These are phyloP conservation scores for Eucommia ulmoides DNA, from an alignment of 257 asterid species.

Conservation along the genomic window DNA sequence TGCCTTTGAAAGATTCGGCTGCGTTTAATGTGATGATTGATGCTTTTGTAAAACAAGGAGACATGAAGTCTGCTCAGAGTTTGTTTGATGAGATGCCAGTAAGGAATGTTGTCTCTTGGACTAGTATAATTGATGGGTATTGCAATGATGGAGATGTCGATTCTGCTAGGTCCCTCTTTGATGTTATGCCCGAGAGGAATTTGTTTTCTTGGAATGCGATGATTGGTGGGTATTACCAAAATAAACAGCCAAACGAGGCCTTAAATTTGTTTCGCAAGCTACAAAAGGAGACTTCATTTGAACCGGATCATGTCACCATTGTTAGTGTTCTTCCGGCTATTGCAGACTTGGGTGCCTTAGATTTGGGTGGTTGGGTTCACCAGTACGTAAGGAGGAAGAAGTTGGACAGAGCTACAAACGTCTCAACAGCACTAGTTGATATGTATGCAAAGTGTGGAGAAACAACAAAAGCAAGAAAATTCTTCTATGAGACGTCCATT, in stretches of 20 bases:
- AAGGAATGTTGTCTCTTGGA: conserved; percentile 85
- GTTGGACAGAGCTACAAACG: conserved; percentile 54
- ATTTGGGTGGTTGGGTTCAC: conserved; percentile 70
- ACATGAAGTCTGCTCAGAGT: conserved; percentile 44
- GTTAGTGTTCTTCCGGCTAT: conserved; percentile 84
- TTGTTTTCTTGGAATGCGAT: conserved; percentile 84
- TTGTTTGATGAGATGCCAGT: conserved; percentile 53
- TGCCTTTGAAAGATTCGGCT: conserved; percentile 63
- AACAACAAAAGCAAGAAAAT: conserved; percentile 44
- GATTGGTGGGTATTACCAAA: conserved; percentile 75
- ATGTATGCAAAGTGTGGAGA: conserved; percentile 91
- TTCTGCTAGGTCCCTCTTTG: conserved; percentile 57
- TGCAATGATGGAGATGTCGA: conserved; percentile 42
- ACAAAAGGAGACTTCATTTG: conserved; percentile 27
- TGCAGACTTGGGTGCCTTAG: conserved; percentile 74
- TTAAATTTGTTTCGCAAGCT: conserved; percentile 49
- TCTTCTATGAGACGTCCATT: conserved; percentile 30
- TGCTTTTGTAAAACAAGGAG: conserved; percentile 58
- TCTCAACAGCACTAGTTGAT: conserved; percentile 75
- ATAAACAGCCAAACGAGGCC: conserved; percentile 60
- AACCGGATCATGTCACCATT: conserved; percentile 65
- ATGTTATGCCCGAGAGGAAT: conserved; percentile 58
- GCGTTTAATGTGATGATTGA: conserved; percentile 75
- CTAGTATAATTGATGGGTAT: conserved; percentile 78
- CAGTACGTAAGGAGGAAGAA: conserved; percentile 47